phyloP scores from a whole-genome alignment of 805 yeast species.

The Starmerella bacillaris region DNA sequence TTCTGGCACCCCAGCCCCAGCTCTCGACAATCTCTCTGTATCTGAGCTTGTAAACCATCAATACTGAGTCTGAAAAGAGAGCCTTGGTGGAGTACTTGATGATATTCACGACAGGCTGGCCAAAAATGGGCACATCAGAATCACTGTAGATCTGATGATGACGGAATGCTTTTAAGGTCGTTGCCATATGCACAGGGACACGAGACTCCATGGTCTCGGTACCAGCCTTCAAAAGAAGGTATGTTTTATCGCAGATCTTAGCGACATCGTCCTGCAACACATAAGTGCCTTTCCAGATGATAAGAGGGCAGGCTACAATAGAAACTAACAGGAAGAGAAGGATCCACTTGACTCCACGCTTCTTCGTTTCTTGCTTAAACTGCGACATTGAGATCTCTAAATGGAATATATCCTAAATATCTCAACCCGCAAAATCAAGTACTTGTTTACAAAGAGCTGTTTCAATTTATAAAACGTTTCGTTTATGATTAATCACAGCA shows the following conservation, averaged over 20 bases:
- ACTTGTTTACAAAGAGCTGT: too few relatives aligned
- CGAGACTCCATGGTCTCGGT: constrained; percentile 23
- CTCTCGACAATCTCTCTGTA: constrained; percentile 9
- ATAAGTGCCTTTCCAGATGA: too few relatives aligned
- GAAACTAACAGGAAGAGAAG: too few relatives aligned
- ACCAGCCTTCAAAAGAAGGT: constrained; percentile 25
- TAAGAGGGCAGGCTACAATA: too few relatives aligned
- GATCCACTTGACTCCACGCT: too few relatives aligned
- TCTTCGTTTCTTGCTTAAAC: too few relatives aligned
- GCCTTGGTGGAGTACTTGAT: constrained; percentile 18
- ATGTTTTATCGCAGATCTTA: constrained; percentile 19
- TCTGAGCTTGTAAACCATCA: too few relatives aligned
- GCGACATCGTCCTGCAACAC: constrained; percentile 17
- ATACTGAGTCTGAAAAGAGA: constrained; percentile 10
- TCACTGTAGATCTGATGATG: constrained; percentile 24
- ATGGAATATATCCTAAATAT: too few relatives aligned
- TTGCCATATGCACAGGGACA: constrained; percentile 23
- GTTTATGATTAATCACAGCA: too few relatives aligned
- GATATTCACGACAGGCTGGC: constrained; percentile 16
- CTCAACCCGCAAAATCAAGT: too few relatives aligned
- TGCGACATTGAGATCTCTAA: too few relatives aligned
- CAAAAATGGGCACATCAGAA: constrained; percentile 20
- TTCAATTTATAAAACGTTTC: too few relatives aligned
- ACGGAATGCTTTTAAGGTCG: constrained; percentile 22
- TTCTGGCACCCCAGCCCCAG: constrained; percentile 14